Evolutionary conservation across 2,329 filamentous ascomycete species (phyloP).

Genomic region (Zasmidium cellare): DNA sequence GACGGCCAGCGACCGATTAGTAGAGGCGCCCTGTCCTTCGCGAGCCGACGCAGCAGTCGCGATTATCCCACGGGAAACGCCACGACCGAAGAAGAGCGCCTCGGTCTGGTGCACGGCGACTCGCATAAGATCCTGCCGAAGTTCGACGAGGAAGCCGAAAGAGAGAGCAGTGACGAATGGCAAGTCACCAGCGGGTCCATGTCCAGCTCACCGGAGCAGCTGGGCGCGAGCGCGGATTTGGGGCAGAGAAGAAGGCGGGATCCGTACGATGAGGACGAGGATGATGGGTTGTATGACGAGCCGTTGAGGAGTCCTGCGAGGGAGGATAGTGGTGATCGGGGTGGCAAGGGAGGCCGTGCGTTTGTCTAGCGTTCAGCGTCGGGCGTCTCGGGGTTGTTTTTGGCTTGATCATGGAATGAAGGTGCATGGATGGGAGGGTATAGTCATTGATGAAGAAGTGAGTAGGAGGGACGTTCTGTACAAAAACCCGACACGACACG

Average conservation of each 20-base stretch:
- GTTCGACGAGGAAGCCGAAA: constrained; percentile 17
- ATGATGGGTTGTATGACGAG: constrained; percentile 26
- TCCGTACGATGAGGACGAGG: constrained; percentile 19
- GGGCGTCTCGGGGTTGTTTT: constrained; percentile 1
- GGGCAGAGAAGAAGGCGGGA: constrained; percentile 21
- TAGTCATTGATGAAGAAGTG: not conserved
- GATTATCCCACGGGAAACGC: constrained; percentile 20
- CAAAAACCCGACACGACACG: too few relatives aligned
- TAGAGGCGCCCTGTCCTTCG: constrained; percentile 36
- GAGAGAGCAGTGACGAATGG: constrained; percentile 34
- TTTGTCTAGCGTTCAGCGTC: constrained; percentile 9
- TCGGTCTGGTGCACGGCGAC: constrained; percentile 39
- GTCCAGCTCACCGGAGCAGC: constrained; percentile 27
- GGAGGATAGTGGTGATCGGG: constrained; percentile 4
- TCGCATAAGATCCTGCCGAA: constrained; percentile 19
- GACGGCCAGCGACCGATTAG: constrained; percentile 33
- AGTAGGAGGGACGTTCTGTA: too few relatives aligned
- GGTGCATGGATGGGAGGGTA: not conserved
- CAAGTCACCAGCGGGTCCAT: constrained; percentile 31
- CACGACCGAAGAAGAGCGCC: constrained; percentile 39
- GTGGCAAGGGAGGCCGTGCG: constrained; percentile 11
- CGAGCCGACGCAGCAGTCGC: constrained; percentile 25
- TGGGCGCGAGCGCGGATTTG: constrained; percentile 26
- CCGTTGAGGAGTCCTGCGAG: constrained; percentile 23
- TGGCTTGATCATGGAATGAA: not conserved